These are phyloP conservation scores for Ascocoryne sarcoides DNA, from an alignment of 2,329 filamentous ascomycete genomes.

Conservation along the genomic window DNA sequence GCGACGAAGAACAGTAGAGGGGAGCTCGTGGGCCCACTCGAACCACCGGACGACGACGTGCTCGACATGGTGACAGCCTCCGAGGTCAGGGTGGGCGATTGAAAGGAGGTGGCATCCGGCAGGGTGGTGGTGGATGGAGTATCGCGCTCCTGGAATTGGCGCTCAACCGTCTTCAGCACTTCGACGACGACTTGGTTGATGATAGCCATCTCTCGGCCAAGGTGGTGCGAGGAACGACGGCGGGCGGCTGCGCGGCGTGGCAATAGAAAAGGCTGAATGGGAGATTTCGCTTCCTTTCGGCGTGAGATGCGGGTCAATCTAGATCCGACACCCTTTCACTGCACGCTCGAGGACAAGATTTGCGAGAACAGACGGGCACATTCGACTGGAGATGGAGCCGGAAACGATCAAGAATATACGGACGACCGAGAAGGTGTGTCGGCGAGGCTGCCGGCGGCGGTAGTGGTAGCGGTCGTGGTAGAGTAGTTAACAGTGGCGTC, in stretches of 20 bases:
- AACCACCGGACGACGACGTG: slow-evolving; percentile 7
- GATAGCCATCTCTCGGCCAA: slow-evolving; percentile 18
- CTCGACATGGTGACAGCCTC: slow-evolving; percentile 14
- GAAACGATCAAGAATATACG: too few relatives aligned
- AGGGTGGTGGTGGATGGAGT: too few relatives aligned
- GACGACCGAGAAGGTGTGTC: too few relatives aligned
- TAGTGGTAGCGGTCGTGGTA: too few relatives aligned
- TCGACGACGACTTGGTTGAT: slow-evolving; percentile 23
- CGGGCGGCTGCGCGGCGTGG: slow-evolving; percentile 5
- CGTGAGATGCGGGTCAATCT: not conserved
- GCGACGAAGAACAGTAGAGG: slow-evolving; percentile 89
- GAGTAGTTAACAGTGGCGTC: too few relatives aligned
- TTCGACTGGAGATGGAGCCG: too few relatives aligned
- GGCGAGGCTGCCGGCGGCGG: too few relatives aligned
- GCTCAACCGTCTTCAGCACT: slow-evolving; percentile 18
- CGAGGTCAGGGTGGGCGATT: too few relatives aligned
- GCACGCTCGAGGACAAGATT: too few relatives aligned
- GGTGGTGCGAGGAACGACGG: slow-evolving; percentile 1
- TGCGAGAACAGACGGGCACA: too few relatives aligned
- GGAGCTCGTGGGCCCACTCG: slow-evolving; percentile 50
- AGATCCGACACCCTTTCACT: not conserved
- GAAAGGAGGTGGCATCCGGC: too few relatives aligned
- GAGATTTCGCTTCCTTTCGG: slow-evolving; percentile 1
- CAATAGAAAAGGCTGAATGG: slow-evolving; percentile 9
- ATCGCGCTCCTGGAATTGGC: slow-evolving; percentile 12